Conservation (phyloP, 768 basidiomycete species). For the Flagelloscypha sp. region DNA sequence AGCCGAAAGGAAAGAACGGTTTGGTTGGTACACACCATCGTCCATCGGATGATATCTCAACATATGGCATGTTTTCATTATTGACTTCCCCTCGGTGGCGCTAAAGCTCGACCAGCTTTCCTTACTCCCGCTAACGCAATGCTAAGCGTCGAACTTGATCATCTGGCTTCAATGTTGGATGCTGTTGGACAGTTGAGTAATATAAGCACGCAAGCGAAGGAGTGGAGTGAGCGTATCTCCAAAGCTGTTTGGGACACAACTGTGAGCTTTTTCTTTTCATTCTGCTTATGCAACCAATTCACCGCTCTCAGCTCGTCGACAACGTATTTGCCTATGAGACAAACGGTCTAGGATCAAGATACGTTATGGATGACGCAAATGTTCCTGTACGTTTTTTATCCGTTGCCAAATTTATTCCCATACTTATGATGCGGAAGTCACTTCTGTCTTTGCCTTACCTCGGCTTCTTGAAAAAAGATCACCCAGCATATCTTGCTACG, state of each 20-base stretch:
- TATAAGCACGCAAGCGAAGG: constrained; percentile 42
- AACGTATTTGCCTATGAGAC: constrained; percentile 71
- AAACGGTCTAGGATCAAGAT: constrained; percentile 66
- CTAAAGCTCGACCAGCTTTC: constrained; percentile 40
- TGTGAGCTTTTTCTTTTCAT: constrained; percentile 24
- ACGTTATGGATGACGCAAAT: constrained; percentile 83
- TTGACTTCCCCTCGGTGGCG: background rate
- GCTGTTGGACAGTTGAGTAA: constrained; percentile 36
- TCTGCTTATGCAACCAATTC: constrained; percentile 2
- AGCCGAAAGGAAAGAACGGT: constrained; percentile 69
- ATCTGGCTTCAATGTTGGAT: constrained; percentile 56
- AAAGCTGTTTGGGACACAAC: constrained; percentile 58
- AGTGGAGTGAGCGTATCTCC: constrained; percentile 50
- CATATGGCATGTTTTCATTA: constrained; percentile 26
- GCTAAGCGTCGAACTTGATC: constrained; percentile 62
- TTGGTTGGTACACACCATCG: constrained; percentile 35
- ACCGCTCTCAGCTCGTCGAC: constrained; percentile 39
- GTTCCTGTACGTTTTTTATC: constrained; percentile 49
- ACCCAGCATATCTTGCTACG: constrained; percentile 59
- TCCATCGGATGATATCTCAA: constrained; percentile 43
- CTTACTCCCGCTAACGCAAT: constrained; percentile 76
- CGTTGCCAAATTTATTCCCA: background rate
- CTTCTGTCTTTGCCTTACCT: constrained; percentile 74
- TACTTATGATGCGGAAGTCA: constrained; percentile 33
- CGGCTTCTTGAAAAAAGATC: constrained; percentile 55